phyloP scores from a whole-genome alignment of 768 basidiomycete genomes.

The Boletus vermiculosoides region DNA sequence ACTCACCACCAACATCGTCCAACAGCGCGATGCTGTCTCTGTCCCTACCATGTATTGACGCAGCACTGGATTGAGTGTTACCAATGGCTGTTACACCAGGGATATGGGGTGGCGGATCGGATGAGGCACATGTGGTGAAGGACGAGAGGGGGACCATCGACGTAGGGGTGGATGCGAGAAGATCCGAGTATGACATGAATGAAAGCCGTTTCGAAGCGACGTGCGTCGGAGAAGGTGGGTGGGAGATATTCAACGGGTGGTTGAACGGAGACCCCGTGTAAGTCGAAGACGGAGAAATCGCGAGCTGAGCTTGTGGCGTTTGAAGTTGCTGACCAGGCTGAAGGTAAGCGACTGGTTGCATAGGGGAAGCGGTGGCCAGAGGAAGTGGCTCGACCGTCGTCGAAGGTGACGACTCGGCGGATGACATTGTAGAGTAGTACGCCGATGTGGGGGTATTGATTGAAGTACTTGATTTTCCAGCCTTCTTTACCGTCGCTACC shows the following conservation, averaged over 20 bases:
- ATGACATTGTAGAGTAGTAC: slow-evolving; percentile 44
- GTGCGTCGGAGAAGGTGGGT: slow-evolving; percentile 49
- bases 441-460: slow-evolving; percentile 49
- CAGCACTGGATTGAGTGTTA: slow-evolving; percentile 27
- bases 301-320: slow-evolving; percentile 6
- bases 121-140: slow-evolving; percentile 61
- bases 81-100: slow-evolving; percentile 52
- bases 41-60: slow-evolving; percentile 29
- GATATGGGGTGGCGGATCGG: slow-evolving; percentile 74
- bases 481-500: slow-evolving; percentile 4
- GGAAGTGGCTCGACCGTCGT: slow-evolving; percentile 37
- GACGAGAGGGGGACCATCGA: slow-evolving; percentile 69
- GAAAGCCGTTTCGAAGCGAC: slow-evolving; percentile 68
- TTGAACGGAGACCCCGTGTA: slow-evolving; percentile 29
- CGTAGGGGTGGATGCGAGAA: slow-evolving; percentile 74
- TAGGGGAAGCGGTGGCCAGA: slow-evolving; percentile 21
- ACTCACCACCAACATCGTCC: slow-evolving; percentile 78
- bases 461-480: slow-evolving; percentile 22
- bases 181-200: slow-evolving; percentile 86
- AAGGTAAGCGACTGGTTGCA: slow-evolving; percentile 22
- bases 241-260: slow-evolving; percentile 25
- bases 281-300: slow-evolving; percentile 25
- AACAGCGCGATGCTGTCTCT: slow-evolving; percentile 46
- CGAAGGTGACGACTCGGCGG: slow-evolving; percentile 39
- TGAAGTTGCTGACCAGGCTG: slow-evolving; percentile 15